Evolutionary conservation across 2,329 filamentous ascomycete genomes (phyloP), one percentile per base, ranked within the genome.

Genomic region (Thelonectria blattea): DNA sequence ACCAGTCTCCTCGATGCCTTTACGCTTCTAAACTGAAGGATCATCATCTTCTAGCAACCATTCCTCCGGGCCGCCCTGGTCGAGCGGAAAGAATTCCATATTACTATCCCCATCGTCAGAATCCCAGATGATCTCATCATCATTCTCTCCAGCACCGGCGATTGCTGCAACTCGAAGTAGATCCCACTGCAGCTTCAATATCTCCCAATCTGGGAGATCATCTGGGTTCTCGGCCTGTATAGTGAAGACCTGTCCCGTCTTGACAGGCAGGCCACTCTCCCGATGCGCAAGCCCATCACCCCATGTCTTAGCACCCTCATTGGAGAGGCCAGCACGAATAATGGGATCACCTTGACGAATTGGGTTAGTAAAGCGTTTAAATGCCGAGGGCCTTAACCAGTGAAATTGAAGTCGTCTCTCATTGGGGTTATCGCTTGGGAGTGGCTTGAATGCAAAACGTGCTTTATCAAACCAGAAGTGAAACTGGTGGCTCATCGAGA

Each of bases 141-240:
- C 14, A n/a, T n/a, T n/a, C 8, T 1, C 24, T 3, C 8, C 42
- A 41, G 52, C 58, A 8, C 58, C 58, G 15, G 42, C 41, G n/a
- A 61, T 57, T 15, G 49, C 42, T 17, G 8, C 42, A 41, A 58
- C 37, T 34, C 43, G 53, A 1, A 47, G 17, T 10, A 61, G 24
- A 20, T 54, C 46, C 54, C 49, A 61, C 15, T 54, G 55, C 37
- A 61, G 15, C 39, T 61, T 24, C 3, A 58, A 17, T 5, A 58
- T 20, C 8, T 58, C 54, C 9, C 24, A 58, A n/a, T 42, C 27
- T 7, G 54, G 54, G 2, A 58, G 50, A 3, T 54, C 7, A 6
- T 50, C 30, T 2, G 59, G 54, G 15, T 58, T 12, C 4, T 54
- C 37, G 1, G 50, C 27, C 12, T 9, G 39, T 8, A 61, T 37